Evolutionary conservation across 2,329 filamentous ascomycete genomes (phyloP).

Genomic region (Fusarium lyarnte): DNA sequence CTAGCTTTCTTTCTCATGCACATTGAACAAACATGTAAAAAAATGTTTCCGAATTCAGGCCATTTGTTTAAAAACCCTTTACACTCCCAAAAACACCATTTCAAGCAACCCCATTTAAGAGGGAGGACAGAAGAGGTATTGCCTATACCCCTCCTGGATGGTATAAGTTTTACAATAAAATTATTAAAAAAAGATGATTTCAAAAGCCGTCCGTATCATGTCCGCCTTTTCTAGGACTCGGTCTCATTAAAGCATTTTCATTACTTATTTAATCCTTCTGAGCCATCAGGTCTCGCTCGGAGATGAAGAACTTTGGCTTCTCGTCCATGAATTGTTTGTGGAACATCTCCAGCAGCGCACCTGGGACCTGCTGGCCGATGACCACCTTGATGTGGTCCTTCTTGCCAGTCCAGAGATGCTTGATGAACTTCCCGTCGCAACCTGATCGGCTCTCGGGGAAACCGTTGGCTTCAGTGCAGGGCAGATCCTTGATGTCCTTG

Average conservation of each 20-base stretch:
- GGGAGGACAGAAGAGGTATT: constrained; percentile 14
- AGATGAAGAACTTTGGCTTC: constrained; percentile 48
- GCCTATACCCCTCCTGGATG: constrained; percentile 29
- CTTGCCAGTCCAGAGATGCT: constrained; percentile 57
- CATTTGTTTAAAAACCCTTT: constrained; percentile 27
- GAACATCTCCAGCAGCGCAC: constrained; percentile 48
- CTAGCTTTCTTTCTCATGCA: constrained; percentile 25
- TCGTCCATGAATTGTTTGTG: constrained; percentile 50
- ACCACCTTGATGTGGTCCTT: constrained; percentile 51
- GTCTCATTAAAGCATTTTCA: constrained; percentile 37
- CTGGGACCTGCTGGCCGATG: constrained; percentile 51
- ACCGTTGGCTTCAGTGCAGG: constrained; percentile 56
- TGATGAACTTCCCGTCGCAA: constrained; percentile 54
- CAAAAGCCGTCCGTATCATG: constrained; percentile 35
- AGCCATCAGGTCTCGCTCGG: constrained; percentile 49
- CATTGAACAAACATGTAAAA: constrained; percentile 36
- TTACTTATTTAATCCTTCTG: constrained; percentile 31
- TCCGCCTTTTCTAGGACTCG: constrained; percentile 28
- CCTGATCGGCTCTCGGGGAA: constrained; percentile 51
- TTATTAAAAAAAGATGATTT: constrained; percentile 37
- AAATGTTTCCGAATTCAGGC: constrained; percentile 23
- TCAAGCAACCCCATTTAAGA: constrained; percentile 23
- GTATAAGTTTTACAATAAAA: constrained; percentile 41
- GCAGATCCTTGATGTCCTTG: constrained; percentile 53
- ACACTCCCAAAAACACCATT: constrained; percentile 42